These are phyloP conservation scores for Auricularia sp. DNA, from an alignment of 768 basidiomycete species.

Conservation along the genomic window DNA sequence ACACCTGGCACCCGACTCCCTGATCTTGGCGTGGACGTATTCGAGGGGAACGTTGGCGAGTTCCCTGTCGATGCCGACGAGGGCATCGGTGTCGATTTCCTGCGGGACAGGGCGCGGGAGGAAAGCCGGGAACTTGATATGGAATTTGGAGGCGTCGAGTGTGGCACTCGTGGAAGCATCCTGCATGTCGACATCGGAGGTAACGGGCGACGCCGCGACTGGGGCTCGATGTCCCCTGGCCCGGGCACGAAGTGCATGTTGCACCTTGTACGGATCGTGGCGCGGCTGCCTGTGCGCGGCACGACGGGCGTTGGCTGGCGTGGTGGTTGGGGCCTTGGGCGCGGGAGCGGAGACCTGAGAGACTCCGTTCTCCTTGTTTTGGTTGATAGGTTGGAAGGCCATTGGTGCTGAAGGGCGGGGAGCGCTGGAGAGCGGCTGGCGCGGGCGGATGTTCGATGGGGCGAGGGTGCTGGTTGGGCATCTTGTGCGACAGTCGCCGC, in stretches of 20 bases:
- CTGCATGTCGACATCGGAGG: conserved; percentile 3
- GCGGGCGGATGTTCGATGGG: too few relatives aligned
- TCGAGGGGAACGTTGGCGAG: conserved; percentile 48
- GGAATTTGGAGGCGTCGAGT: too few relatives aligned
- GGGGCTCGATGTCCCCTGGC: neutral
- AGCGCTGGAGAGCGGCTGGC: too few relatives aligned
- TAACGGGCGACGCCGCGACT: neutral
- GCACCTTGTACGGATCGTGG: neutral
- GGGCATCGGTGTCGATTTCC: conserved; percentile 45
- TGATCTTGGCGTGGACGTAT: conserved; percentile 48
- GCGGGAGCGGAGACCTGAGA: too few relatives aligned
- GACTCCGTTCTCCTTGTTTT: too few relatives aligned
- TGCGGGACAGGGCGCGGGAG: conserved; percentile 52
- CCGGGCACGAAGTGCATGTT: neutral
- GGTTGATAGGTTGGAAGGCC: too few relatives aligned
- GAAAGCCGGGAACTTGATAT: conserved; percentile 46
- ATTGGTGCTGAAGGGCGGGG: too few relatives aligned
- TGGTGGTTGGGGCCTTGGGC: too few relatives aligned
- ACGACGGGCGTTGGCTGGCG: too few relatives aligned
- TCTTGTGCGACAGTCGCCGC: too few relatives aligned
- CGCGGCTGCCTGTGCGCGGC: too few relatives aligned
- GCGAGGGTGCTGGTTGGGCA: too few relatives aligned
- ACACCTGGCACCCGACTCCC: conserved; percentile 35
- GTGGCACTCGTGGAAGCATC: neutral
- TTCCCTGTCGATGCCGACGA: conserved; percentile 44